These are phyloP conservation scores for Lasiosphaeris hirsuta DNA, from an alignment of 495 filamentous ascomycete species.

Conservation along the genomic window DNA sequence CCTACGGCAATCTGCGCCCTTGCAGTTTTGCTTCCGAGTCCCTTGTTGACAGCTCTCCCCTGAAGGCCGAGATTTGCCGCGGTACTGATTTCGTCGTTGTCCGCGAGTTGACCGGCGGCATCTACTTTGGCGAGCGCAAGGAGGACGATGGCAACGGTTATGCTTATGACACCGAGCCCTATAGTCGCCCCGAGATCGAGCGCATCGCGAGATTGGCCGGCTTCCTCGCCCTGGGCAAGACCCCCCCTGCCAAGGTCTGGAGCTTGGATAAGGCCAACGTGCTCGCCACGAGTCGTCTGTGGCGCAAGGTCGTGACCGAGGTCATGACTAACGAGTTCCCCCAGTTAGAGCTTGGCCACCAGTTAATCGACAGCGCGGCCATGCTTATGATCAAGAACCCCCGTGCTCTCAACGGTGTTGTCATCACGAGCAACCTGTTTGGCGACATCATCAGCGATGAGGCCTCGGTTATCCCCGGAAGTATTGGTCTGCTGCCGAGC, in stretches of 20 bases:
- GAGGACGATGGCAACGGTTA: constrained; percentile 78
- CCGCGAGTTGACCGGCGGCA: constrained; percentile 89
- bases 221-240: constrained; percentile 72
- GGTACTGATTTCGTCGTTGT: constrained; percentile 94
- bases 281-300: constrained; percentile 82
- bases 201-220: constrained; percentile 81
- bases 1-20: constrained; percentile 95
- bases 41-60: constrained; percentile 81
- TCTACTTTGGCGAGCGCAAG: constrained; percentile 93
- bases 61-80: constrained; percentile 81
- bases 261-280: constrained; percentile 97
- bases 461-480: constrained; percentile 92
- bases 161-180: constrained; percentile 87
- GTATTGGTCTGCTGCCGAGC: constrained; percentile 83
- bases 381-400: constrained; percentile 99
- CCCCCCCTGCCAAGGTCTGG: constrained; percentile 81
- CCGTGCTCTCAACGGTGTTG: constrained; percentile 81
- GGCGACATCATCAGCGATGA: constrained; percentile 97
- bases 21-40: constrained; percentile 94
- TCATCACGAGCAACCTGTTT: constrained; percentile 93
- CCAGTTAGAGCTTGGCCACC: constrained; percentile 76
- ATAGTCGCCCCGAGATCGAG: constrained; percentile 84
- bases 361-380: constrained; percentile 92
- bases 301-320: constrained; percentile 84
- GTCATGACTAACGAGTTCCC: constrained; percentile 85